phyloP scores from a whole-genome alignment of 495 filamentous ascomycete genomes.

The Xylaria grammica region DNA sequence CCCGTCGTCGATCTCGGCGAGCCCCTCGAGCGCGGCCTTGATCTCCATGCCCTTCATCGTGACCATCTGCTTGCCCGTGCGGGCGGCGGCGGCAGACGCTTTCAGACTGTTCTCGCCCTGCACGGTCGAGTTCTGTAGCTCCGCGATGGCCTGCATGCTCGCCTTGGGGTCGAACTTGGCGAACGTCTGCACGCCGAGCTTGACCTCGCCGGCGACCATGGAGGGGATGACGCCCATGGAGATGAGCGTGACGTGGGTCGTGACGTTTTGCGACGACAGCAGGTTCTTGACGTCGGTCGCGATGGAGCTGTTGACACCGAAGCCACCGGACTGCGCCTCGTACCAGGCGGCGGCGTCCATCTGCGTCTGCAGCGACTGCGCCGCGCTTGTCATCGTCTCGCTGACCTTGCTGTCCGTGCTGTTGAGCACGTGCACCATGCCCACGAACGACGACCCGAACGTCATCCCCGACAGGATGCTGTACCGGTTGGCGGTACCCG shows the following conservation, averaged over 20 bases:
- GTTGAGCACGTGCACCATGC: slow-evolving; percentile 12
- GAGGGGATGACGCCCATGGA: slow-evolving; percentile 5
- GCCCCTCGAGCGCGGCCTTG: slow-evolving; percentile 1
- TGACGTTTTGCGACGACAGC: not conserved
- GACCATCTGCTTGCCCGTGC: slow-evolving; percentile 6
- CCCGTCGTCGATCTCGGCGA: slow-evolving; percentile 5
- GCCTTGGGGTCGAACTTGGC: slow-evolving; percentile 8
- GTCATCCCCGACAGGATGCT: slow-evolving; percentile 9
- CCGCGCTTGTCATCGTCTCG: slow-evolving; percentile 6
- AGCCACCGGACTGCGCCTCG: not conserved
- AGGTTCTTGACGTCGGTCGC: not conserved
- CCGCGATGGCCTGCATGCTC: slow-evolving; percentile 9
- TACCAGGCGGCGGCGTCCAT: slow-evolving; percentile 12
- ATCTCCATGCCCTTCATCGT: slow-evolving; percentile 14
- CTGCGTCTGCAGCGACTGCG: slow-evolving; percentile 3
- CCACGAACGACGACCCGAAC: slow-evolving; percentile 8
- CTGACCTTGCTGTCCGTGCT: slow-evolving; percentile 7
- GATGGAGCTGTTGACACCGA: not conserved
- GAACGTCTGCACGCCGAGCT: slow-evolving; percentile 12
- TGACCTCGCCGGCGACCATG: slow-evolving; percentile 8
- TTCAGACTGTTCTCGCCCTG: slow-evolving; percentile 10
- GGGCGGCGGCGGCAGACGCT: slow-evolving; percentile 2
- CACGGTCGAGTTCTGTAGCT: slow-evolving; percentile 1
- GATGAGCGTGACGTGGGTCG: not conserved
- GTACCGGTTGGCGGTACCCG: slow-evolving; percentile 4